phyloP scores from a whole-genome alignment of 129 eudicot genomes.

The Flaveria linearis region DNA sequence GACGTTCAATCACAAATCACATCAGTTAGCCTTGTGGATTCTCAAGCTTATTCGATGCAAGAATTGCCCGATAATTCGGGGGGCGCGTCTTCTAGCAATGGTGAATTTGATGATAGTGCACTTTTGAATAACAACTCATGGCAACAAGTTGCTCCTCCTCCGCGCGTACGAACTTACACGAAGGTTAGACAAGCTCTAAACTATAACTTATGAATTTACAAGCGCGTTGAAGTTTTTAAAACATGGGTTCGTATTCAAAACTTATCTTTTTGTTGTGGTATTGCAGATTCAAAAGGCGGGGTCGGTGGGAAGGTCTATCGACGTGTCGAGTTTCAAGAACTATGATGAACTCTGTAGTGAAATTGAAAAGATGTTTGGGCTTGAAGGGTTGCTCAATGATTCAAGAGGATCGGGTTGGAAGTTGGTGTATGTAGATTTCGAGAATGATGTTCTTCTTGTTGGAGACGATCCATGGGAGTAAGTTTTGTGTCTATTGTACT shows the following conservation, averaged over 20 bases:
- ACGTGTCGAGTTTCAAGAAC: constrained; percentile 78
- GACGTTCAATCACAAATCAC: constrained; percentile 96
- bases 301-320: constrained; percentile 98
- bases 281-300: constrained; percentile 94
- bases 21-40: constrained; percentile 79
- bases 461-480: constrained; percentile 99
- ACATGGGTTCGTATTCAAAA: background rate
- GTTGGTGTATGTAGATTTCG: constrained; percentile 93
- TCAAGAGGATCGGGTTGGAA: constrained; percentile 91
- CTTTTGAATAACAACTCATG: constrained; percentile 71
- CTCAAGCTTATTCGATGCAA: constrained; percentile 85
- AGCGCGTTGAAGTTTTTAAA: background rate
- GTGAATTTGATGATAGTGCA: constrained; percentile 72
- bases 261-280: background rate
- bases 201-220: background rate
- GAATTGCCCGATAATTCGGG: constrained; percentile 86
- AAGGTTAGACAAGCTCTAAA: constrained; percentile 52
- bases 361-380: constrained; percentile 97
- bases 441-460: constrained; percentile 91
- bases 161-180: constrained; percentile 87
- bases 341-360: constrained; percentile 79
- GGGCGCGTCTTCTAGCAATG: constrained; percentile 98
- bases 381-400: constrained; percentile 85
- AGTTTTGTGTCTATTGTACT: constrained; percentile 30
- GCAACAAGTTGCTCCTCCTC: constrained; percentile 78